Evolutionary conservation across 176 grass and related monocot genomes (phyloP), one percentile per base, ranked within the genome.

Genomic region (Canna indica): DNA sequence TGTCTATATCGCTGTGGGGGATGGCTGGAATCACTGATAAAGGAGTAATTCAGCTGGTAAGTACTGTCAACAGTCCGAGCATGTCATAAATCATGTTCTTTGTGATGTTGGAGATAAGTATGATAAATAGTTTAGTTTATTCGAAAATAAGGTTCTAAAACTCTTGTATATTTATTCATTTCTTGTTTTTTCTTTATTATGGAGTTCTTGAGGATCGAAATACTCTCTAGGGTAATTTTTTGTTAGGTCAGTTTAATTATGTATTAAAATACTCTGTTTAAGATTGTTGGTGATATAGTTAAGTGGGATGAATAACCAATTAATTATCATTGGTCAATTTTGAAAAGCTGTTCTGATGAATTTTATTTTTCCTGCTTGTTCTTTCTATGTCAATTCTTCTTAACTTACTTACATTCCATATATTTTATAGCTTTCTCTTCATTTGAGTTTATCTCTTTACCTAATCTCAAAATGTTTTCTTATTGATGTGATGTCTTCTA

Each of bases 1-100:
- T 81, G 30, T 96, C 92, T 68, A 78, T 96, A 64, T 89, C 92
- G 22, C 74, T 96, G 41, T 96, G 92, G 92, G 88, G 92, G 53
- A 53, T 96, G 74, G 88, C 88, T 45, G 88, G 92, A 50, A 96
- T 96, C 60, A 91, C 79, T 45, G 88, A 96, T 65, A 84, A 81
- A 62, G 92, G 92, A 54, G 92, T 91, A 3, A 81, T 91, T 69
- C 88, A 83, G 70, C 81, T 91, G 81, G 92, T 96, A 80, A 75
- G 64, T 67, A 11, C 45, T n/a, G 3, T 9, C 33, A 18, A 36
- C 17, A 34, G 28, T 33, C 12, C 16, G 31, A 25, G 7, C 63
- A 25, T 66, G 35, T 7, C 33, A 39, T 3, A 66, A 66, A 36
- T 12, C 34, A 66, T 38, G 6, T 20, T 5, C 38, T 28, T n/a